These are phyloP conservation scores for Vitis hybrid DNA, from an alignment of 177 flowering plant species.

Conservation along the genomic window DNA sequence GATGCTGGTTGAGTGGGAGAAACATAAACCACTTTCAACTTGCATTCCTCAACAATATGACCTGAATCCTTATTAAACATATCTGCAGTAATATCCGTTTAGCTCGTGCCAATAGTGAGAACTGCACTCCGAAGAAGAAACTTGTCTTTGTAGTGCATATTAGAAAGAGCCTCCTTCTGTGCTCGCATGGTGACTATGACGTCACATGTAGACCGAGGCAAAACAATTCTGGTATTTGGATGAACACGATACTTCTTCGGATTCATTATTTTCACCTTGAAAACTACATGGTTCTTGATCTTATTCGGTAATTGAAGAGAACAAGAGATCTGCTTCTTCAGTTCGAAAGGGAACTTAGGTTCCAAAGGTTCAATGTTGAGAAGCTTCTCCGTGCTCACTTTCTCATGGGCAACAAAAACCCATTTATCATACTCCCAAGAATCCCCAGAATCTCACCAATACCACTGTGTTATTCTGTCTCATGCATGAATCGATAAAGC, in stretches of 20 bases:
- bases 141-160: slow-evolving; percentile 67
- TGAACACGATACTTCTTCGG: slow-evolving; percentile 73
- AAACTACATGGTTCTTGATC: slow-evolving; percentile 49
- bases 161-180: slow-evolving; percentile 54
- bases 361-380: slow-evolving; percentile 66
- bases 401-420: slow-evolving; percentile 10
- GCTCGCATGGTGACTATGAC: slow-evolving; percentile 70
- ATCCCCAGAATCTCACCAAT: slow-evolving; percentile 18
- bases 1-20: slow-evolving; percentile 63
- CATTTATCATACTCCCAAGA: slow-evolving; percentile 17
- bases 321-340: slow-evolving; percentile 65
- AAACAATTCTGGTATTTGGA: slow-evolving; percentile 57
- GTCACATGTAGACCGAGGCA: slow-evolving; percentile 55
- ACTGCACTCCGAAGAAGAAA: slow-evolving; percentile 62
- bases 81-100: slow-evolving; percentile 52
- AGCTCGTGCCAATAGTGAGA: slow-evolving; percentile 26
- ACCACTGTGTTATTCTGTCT: slow-evolving; percentile 22
- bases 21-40: slow-evolving; percentile 60
- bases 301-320: slow-evolving; percentile 51
- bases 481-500: slow-evolving; percentile 18
- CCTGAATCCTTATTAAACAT: slow-evolving; percentile 71
- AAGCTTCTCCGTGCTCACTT: slow-evolving; percentile 59
- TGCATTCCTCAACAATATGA: slow-evolving; percentile 56
- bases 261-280: slow-evolving; percentile 74
- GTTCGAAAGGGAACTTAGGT: slow-evolving; percentile 63